phyloP scores from a whole-genome alignment of 306 rosid genomes.

The Erythrophleum fordii region DNA sequence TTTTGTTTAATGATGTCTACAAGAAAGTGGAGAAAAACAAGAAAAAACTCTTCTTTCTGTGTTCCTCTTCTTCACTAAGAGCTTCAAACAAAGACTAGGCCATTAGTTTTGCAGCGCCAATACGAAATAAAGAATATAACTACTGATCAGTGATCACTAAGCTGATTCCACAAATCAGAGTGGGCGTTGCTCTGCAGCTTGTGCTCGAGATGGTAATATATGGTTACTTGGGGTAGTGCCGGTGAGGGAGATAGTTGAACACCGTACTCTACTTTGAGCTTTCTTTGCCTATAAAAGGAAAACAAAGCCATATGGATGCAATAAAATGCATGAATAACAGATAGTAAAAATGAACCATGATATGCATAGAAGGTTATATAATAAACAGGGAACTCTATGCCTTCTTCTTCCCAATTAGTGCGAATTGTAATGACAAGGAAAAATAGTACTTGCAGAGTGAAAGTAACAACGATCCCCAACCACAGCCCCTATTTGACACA shows the following conservation, averaged over 20 bases:
- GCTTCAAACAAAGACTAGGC: too few relatives aligned
- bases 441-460: slow-evolving; percentile 51
- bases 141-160: too few relatives aligned
- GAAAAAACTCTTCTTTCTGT: too few relatives aligned
- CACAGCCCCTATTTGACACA: slow-evolving; percentile 52
- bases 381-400: not conserved
- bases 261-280: not conserved
- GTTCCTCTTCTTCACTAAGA: too few relatives aligned
- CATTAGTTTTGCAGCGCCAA: too few relatives aligned
- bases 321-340: too few relatives aligned
- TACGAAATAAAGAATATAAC: too few relatives aligned
- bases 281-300: slow-evolving; percentile 1
- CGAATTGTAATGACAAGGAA: slow-evolving; percentile 47
- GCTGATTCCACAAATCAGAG: not conserved
- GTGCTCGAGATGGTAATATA: not conserved
- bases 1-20: too few relatives aligned
- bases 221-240: not conserved
- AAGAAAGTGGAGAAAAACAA: too few relatives aligned
- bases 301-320: not conserved
- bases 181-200: not conserved
- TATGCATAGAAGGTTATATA: too few relatives aligned
- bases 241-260: not conserved
- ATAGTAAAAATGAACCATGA: not conserved
- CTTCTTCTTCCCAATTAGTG: slow-evolving; percentile 59
- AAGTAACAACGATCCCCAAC: slow-evolving; percentile 62